phyloP scores from a whole-genome alignment of 176 grass and related monocot species.

The Oryza rufipogon region DNA sequence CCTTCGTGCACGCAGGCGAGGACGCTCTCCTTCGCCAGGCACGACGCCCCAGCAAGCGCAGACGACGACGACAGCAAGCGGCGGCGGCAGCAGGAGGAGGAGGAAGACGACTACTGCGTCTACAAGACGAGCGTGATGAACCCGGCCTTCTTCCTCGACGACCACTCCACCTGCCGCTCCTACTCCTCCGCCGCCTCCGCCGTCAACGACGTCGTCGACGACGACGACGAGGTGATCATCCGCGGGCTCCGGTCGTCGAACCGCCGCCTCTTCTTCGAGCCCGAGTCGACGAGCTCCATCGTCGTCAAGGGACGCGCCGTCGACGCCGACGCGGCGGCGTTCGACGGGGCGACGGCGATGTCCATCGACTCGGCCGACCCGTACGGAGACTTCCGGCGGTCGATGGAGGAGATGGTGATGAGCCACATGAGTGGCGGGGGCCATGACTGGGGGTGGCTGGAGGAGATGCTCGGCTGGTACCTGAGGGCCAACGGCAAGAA shows the following conservation, averaged over 20 bases:
- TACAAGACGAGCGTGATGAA: slow-evolving; percentile 27
- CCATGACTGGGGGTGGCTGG: slow-evolving; percentile 73
- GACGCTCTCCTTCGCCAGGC: slow-evolving; percentile 39
- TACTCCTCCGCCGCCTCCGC: background rate
- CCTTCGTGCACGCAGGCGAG: slow-evolving; percentile 47
- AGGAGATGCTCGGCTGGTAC: slow-evolving; percentile 93
- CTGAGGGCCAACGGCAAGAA: slow-evolving; percentile 71
- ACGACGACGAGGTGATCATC: slow-evolving; percentile 40
- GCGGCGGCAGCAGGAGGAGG: background rate
- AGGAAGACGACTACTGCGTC: background rate
- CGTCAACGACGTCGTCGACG: background rate
- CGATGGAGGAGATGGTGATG: slow-evolving; percentile 90
- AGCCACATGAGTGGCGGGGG: slow-evolving; percentile 37
- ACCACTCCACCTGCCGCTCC: slow-evolving; percentile 5
- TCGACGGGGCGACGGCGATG: slow-evolving; percentile 58
- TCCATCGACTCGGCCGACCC: slow-evolving; percentile 69
- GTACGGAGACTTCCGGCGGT: slow-evolving; percentile 72
- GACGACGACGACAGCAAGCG: background rate
- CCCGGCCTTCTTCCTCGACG: slow-evolving; percentile 32
- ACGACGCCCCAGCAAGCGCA: background rate
- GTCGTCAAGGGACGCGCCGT: background rate
- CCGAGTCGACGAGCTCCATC: slow-evolving; percentile 55
- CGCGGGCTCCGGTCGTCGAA: slow-evolving; percentile 53
- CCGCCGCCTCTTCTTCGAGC: slow-evolving; percentile 62
- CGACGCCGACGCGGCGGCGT: background rate